A percentile compares a stretch with the other conserved stretches of the same genome.
phyloP scores from a whole-genome alignment of 1,284 basidiomycete genomes.

The Leccinum pachyderme region DNA sequence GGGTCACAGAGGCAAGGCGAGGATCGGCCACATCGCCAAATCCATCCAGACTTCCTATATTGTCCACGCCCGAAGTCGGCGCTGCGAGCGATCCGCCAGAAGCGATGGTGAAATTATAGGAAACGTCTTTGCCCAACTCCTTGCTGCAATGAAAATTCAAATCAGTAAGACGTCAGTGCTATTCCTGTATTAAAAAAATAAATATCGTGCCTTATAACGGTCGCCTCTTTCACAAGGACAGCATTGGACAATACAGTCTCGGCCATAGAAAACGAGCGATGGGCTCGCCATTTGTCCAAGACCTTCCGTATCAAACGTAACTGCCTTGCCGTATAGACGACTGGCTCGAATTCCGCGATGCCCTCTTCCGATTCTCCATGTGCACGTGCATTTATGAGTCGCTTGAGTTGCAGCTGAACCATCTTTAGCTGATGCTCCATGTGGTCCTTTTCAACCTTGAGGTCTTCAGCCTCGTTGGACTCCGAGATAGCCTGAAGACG shows the following conservation, averaged over 20 bases:
- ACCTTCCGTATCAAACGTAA: constrained; percentile 78
- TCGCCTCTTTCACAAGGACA: constrained; percentile 90
- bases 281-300: constrained; percentile 80
- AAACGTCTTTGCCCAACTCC: constrained; percentile 81
- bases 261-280: constrained; percentile 88
- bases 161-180: constrained; percentile 8
- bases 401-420: constrained; percentile 81
- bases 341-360: constrained; percentile 66
- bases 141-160: constrained; percentile 48
- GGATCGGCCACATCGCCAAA: constrained; percentile 92
- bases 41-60: constrained; percentile 84
- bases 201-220: constrained; percentile 77
- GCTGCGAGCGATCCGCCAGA: constrained; percentile 80
- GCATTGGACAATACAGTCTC: constrained; percentile 86
- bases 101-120: constrained; percentile 90
- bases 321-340: constrained; percentile 79
- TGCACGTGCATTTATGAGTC: constrained; percentile 76
- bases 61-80: constrained; percentile 82
- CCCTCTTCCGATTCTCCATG: constrained; percentile 69
- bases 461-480: constrained; percentile 75
- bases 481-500: constrained; percentile 73
- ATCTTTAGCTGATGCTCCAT: constrained; percentile 85
- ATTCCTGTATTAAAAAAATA: constrained; percentile 8
- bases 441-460: constrained; percentile 86
- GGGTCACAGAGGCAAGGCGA: constrained; percentile 63